Conservation (phyloP, 768 basidiomycete species). For the Pleurotus djamor region DNA sequence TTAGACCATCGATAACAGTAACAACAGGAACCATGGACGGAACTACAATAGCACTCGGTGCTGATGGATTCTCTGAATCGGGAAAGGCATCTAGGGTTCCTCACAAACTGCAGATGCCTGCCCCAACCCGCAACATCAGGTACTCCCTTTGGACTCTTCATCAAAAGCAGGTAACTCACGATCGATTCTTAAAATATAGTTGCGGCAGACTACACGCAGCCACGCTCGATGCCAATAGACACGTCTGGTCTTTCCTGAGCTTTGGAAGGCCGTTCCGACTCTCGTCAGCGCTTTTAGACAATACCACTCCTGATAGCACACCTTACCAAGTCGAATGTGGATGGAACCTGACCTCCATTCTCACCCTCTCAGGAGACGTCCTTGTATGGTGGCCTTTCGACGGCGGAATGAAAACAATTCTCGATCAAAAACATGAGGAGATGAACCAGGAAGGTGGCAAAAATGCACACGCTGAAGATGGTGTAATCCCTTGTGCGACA, state of each 20-base stretch:
- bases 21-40: slow-evolving; percentile 61
- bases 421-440: slow-evolving; percentile 35
- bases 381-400: slow-evolving; percentile 73
- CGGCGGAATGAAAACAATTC: slow-evolving; percentile 34
- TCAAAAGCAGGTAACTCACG: background rate
- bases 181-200: slow-evolving; percentile 30
- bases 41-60: slow-evolving; percentile 28
- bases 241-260: slow-evolving; percentile 72
- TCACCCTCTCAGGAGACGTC: slow-evolving; percentile 71
- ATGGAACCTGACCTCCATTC: slow-evolving; percentile 75
- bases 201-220: slow-evolving; percentile 77
- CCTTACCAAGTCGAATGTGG: slow-evolving; percentile 73
- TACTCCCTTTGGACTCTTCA: slow-evolving; percentile 19
- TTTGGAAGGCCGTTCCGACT: slow-evolving; percentile 82
- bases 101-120: slow-evolving; percentile 56
- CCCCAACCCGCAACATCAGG: slow-evolving; percentile 65
- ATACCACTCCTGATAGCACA: slow-evolving; percentile 33
- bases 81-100: slow-evolving; percentile 51
- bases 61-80: slow-evolving; percentile 57
- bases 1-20: slow-evolving; percentile 1
- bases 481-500: slow-evolving; percentile 54
- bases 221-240: slow-evolving; percentile 53
- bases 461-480: slow-evolving; percentile 30
- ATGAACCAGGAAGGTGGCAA: slow-evolving; percentile 43
- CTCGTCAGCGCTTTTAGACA: slow-evolving; percentile 42